Conservation (phyloP, 1,139 yeast genomes). For the Yamadazyma taylorii region DNA sequence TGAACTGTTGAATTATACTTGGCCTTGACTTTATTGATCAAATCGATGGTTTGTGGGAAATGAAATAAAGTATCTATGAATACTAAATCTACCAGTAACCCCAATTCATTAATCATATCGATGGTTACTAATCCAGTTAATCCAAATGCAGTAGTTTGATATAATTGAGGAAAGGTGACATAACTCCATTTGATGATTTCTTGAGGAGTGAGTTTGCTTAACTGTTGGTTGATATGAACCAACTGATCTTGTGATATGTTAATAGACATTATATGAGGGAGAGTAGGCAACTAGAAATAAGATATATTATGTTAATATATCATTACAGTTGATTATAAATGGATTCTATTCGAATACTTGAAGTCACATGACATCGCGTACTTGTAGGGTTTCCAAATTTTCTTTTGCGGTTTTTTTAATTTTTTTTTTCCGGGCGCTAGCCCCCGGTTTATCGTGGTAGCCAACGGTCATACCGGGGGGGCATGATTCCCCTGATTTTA, state of each 20-base stretch:
- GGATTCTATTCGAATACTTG: background rate
- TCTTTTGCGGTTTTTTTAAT: too few species aligned
- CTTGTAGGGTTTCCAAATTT: too few species aligned
- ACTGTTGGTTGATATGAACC: conserved; percentile 61
- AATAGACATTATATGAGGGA: conserved; percentile 9
- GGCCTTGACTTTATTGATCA: conserved; percentile 57
- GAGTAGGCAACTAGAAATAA: too few species aligned
- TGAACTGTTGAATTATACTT: conserved; percentile 59
- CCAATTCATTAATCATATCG: conserved; percentile 72
- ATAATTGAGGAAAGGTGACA: conserved; percentile 74
- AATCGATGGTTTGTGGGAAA: conserved; percentile 87
- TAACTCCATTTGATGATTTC: conserved; percentile 83
- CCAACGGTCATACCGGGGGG: too few species aligned
- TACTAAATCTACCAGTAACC: conserved; percentile 66
- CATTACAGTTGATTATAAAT: background rate
- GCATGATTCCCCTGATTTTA: too few species aligned
- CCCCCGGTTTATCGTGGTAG: too few species aligned
- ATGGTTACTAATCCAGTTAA: conserved; percentile 86
- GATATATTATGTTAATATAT: background rate
- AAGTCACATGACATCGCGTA: conserved; percentile 1
- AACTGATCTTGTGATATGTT: conserved; percentile 39
- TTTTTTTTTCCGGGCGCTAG: too few species aligned
- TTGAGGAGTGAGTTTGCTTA: conserved; percentile 59
- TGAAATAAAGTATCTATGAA: conserved; percentile 91
- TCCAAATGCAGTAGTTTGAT: conserved; percentile 94